Conservation (phyloP, 768 basidiomycete genomes). For the Tephrocybe sp. region DNA sequence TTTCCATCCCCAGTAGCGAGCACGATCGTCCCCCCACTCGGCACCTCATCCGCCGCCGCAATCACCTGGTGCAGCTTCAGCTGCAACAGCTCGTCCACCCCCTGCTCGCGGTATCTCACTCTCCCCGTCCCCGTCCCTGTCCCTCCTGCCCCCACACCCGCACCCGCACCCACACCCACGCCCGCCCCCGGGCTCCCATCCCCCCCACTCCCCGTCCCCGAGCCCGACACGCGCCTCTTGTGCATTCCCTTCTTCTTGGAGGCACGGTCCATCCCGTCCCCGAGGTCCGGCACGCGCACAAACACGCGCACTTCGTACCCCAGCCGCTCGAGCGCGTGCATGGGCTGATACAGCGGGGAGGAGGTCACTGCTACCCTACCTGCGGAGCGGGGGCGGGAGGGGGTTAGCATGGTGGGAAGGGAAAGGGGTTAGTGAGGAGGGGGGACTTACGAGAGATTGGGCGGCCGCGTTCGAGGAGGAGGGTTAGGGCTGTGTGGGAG, state of each 20-base stretch:
- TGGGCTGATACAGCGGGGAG: slow-evolving; percentile 82
- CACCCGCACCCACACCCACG: too few relatives aligned
- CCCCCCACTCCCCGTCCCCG: slow-evolving; percentile 14
- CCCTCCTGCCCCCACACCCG: too few relatives aligned
- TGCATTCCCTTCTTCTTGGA: slow-evolving; percentile 19
- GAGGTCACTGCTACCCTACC: slow-evolving; percentile 76
- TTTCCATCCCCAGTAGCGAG: slow-evolving; percentile 95
- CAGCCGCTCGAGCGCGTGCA: slow-evolving; percentile 68
- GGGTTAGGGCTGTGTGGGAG: slow-evolving; percentile 74
- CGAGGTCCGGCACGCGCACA: slow-evolving; percentile 68
- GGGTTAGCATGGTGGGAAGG: too few relatives aligned
- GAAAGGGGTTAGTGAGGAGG: not conserved
- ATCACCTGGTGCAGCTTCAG: slow-evolving; percentile 89
- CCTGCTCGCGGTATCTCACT: slow-evolving; percentile 82
- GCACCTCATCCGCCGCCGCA: slow-evolving; percentile 62
- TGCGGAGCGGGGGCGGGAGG: too few relatives aligned
- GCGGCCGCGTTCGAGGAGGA: slow-evolving; percentile 82
- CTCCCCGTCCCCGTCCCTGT: slow-evolving; percentile 30
- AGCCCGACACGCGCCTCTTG: slow-evolving; percentile 9
- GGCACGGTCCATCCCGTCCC: slow-evolving; percentile 57
- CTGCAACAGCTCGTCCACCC: slow-evolving; percentile 93
- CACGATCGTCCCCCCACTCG: slow-evolving; percentile 77
- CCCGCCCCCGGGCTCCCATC: slow-evolving; percentile 9
- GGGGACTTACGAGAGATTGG: slow-evolving; percentile 54
- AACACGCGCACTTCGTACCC: slow-evolving; percentile 77